phyloP scores from a whole-genome alignment of 371 early-diverging fungal genomes.

The Apophysomyces trapeziformis region DNA sequence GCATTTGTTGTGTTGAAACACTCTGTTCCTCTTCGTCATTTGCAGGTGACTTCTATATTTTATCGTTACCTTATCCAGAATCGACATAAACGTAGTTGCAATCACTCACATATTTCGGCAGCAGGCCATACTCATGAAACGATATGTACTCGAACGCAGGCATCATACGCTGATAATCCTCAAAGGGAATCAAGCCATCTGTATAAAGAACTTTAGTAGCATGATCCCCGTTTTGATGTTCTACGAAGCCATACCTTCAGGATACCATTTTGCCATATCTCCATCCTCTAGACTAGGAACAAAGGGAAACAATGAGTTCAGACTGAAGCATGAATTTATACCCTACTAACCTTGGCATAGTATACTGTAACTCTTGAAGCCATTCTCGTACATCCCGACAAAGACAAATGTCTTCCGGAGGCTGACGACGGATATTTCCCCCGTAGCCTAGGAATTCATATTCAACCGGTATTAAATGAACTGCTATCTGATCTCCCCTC shows the following conservation, averaged over 20 bases:
- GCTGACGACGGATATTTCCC: not conserved
- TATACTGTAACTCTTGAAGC: conserved; percentile 5
- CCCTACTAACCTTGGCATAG: not conserved
- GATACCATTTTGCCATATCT: conserved; percentile 3
- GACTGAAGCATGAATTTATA: not conserved
- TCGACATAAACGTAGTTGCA: no score
- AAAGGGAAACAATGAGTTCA: not conserved
- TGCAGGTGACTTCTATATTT: no score
- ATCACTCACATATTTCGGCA: no score
- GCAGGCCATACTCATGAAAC: no score
- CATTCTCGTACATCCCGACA: not conserved
- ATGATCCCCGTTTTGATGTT: not conserved
- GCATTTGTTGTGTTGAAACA: no score
- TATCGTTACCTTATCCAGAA: no score
- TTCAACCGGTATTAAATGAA: not conserved
- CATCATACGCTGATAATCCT: no score
- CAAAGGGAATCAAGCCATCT: no score
- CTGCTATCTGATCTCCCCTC: not conserved
- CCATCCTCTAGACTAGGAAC: not conserved
- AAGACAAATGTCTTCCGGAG: conserved; percentile 2
- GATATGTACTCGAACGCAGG: no score
- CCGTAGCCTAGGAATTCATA: not conserved
- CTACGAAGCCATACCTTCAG: not conserved
- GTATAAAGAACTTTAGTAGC: no score
- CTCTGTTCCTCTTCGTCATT: no score